Percentiles rank a stretch among this genome's conserved stretches.
Conservation (phyloP, 352 stramenopile species). For the Pythium biforme region DNA sequence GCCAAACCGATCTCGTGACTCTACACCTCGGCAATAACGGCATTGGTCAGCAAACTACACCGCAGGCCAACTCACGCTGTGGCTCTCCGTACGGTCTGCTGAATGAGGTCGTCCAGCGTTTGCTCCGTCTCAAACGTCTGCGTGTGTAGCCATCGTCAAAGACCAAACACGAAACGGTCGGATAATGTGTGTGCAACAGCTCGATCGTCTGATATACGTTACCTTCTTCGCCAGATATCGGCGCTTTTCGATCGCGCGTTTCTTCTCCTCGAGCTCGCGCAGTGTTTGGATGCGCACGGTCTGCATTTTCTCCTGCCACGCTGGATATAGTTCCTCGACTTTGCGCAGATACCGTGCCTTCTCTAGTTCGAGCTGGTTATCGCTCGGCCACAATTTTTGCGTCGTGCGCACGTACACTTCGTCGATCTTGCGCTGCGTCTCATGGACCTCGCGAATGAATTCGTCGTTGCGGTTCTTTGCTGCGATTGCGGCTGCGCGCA, state of each 20-base stretch:
- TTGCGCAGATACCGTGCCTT: constrained; percentile 59
- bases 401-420: constrained; percentile 41
- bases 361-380: constrained; percentile 49
- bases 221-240: constrained; percentile 77
- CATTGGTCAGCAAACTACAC: background rate
- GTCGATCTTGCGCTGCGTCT: constrained; percentile 50
- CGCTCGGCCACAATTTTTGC: constrained; percentile 42
- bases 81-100: constrained; percentile 44
- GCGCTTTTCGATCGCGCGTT: constrained; percentile 61
- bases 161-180: no score
- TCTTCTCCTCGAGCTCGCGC: constrained; percentile 68
- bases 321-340: constrained; percentile 66
- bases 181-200: no score
- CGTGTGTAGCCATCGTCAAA: background rate
- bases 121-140: constrained; percentile 85
- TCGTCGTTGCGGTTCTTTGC: constrained; percentile 67
- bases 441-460: constrained; percentile 50
- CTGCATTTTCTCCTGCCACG: constrained; percentile 73
- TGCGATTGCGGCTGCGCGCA: constrained; percentile 36
- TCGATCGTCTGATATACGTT: background rate
- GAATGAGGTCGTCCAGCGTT: constrained; percentile 63
- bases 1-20: constrained; percentile 71
- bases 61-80: no score
- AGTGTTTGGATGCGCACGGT: constrained; percentile 50
- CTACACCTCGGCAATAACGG: constrained; percentile 22